Base-by-base conservation (phyloP, 345 rosid genomes). In the Jatropha curcas region DNA sequence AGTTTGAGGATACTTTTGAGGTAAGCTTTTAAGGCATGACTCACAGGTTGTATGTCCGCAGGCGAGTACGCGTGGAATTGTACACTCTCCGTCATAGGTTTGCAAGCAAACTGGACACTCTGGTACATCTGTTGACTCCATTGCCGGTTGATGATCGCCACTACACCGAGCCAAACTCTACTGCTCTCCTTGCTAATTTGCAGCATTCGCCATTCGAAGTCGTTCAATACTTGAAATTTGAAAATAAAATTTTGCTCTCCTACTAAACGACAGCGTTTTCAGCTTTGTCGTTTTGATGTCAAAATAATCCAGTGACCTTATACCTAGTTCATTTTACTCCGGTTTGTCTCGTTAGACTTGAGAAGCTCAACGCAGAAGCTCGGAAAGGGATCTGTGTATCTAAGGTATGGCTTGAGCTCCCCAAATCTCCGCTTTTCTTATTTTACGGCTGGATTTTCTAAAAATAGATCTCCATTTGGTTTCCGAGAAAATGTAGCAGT, bases 81-180 rank as follows among this genome's bases (percentile, higher is more conserved):
- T 70, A 76, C 34, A 59, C 11, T 71, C 84, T 66, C 89, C 81
- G 83, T 88, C 88, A 84, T 89, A 94, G 34, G 80, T 50, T 39
- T 89, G 89, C 22, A 94, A 84, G 72, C 98, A 94, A 27, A 92
- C 96, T 41, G 98, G 98, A 61, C 97, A 94, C 76, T 92, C 98
- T 27, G 97, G 94, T 57, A 75, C n/a, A 71, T 86, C 93, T 85
- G 63, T 64, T 82, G 50, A 43, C 65, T 73, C 80, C 84, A 71
- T 62, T 35, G 1, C 12, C 35, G 27, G 41, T 41, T 33, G 24
- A 39, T 41, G 34, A 31, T 60, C 55, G 45, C 20, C 39, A 17
- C 28, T 59, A 1, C 20, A 48, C 53, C 19, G 5, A 48, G 51
- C 19, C 19, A 48, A 48, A 48, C 13, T 10, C 45, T 13, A 41